Percentiles rank a stretch among this genome's conserved stretches.
Evolutionary conservation across 257 asterid genomes (phyloP).

Genomic region (Ilex aquifolium): DNA sequence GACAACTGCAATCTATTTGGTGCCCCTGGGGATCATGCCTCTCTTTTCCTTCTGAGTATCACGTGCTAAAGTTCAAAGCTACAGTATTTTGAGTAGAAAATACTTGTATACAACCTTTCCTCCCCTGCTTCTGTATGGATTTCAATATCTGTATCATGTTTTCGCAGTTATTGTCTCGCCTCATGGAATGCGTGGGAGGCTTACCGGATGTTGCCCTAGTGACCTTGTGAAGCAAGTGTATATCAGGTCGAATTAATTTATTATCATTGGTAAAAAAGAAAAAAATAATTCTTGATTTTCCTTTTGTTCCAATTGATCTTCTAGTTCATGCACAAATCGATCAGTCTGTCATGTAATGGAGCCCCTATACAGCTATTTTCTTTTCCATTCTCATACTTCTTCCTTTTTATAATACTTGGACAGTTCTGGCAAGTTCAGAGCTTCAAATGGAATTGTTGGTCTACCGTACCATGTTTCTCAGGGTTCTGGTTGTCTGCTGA

Average conservation of each 20-base stretch:
- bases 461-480: slow-evolving; percentile 60
- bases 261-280: no score
- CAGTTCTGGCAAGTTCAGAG: slow-evolving; percentile 80
- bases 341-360: background rate
- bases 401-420: slow-evolving; percentile 20
- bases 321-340: background rate
- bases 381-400: background rate
- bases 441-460: slow-evolving; percentile 78
- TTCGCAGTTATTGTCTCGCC: slow-evolving; percentile 88
- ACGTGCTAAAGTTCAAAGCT: background rate
- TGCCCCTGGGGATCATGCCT: background rate
- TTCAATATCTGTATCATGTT: slow-evolving; percentile 8
- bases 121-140: slow-evolving; percentile 5
- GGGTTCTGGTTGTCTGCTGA: slow-evolving; percentile 68
- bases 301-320: slow-evolving; percentile 1
- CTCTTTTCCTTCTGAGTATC: no score
- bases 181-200: slow-evolving; percentile 97
- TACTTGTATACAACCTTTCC: background rate
- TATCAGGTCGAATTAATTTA: slow-evolving; percentile 53
- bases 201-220: slow-evolving; percentile 83
- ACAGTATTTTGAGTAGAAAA: background rate
- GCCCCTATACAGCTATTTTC: slow-evolving; percentile 1
- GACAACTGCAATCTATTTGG: no score
- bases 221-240: slow-evolving; percentile 97
- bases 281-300: background rate